A percentile compares a stretch with the other conserved stretches of the same genome.
Conservation (phyloP, 176 grass and related monocot genomes). For the Triticum urartu region DNA sequence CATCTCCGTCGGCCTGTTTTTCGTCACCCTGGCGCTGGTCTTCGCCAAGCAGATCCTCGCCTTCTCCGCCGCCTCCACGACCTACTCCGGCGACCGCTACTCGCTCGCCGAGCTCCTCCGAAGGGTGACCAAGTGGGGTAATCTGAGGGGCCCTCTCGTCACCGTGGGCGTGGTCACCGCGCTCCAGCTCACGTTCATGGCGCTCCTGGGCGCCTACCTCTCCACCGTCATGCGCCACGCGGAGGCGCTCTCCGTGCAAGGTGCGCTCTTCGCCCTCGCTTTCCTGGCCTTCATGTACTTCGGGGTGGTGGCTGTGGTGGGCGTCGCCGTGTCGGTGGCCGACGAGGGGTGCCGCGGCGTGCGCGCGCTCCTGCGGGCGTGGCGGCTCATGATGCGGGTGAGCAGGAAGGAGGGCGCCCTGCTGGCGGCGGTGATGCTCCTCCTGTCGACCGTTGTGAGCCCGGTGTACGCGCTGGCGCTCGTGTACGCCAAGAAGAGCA, state of each 20-base stretch:
- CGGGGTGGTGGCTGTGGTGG: not conserved
- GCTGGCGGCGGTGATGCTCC: not conserved
- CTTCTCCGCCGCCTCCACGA: slow-evolving; percentile 6
- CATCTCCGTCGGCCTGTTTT: not conserved
- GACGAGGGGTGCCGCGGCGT: not conserved
- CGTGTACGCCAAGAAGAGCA: not conserved
- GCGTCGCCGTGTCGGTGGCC: not conserved
- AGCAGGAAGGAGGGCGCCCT: slow-evolving; percentile 4
- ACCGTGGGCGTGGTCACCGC: not conserved
- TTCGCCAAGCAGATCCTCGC: not conserved
- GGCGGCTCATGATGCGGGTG: slow-evolving; percentile 28
- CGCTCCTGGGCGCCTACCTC: not conserved
- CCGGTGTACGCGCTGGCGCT: not conserved
- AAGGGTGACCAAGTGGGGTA: not conserved
- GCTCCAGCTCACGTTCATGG: not conserved
- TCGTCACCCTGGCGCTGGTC: not conserved
- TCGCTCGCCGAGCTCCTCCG: not conserved
- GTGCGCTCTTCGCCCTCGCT: not conserved
- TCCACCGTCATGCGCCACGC: not conserved
- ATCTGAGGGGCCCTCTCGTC: not conserved
- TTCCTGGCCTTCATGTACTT: not conserved
- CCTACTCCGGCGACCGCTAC: slow-evolving; percentile 23
- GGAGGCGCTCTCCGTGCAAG: not conserved
- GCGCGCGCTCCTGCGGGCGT: not conserved
- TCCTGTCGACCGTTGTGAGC: not conserved